Percentiles rank a stretch among this genome's conserved stretches.
Evolutionary conservation across 1,284 basidiomycete genomes (phyloP).

Genomic region (Wallemia hederae): DNA sequence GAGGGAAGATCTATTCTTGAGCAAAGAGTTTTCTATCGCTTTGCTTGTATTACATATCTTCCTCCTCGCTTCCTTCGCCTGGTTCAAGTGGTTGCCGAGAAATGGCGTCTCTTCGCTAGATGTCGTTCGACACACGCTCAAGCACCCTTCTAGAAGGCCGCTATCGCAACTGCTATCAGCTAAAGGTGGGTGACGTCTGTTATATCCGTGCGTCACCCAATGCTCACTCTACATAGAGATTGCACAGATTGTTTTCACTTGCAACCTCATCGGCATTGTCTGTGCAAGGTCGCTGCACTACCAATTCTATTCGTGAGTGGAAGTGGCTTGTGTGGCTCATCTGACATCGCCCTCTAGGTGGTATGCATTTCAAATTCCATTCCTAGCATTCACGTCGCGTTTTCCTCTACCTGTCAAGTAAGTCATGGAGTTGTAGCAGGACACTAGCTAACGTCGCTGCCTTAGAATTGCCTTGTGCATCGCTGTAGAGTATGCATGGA

Average conservation of each 20-base stretch:
- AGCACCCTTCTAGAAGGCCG: not conserved
- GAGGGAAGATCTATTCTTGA: slow-evolving; percentile 41
- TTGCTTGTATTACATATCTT: slow-evolving; percentile 38
- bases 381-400: slow-evolving; percentile 43
- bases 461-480: slow-evolving; percentile 30
- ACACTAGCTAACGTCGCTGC: slow-evolving; percentile 1
- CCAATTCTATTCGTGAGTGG: slow-evolving; percentile 84
- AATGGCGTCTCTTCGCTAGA: slow-evolving; percentile 20
- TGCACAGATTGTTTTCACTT: slow-evolving; percentile 53
- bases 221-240: slow-evolving; percentile 27
- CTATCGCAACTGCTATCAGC: not conserved
- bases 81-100: slow-evolving; percentile 23
- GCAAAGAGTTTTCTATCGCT: slow-evolving; percentile 26
- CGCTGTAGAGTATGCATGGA: slow-evolving; percentile 59
- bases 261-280: slow-evolving; percentile 67
- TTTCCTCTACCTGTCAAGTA: slow-evolving; percentile 35
- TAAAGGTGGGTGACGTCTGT: not conserved
- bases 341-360: not conserved
- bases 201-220: not conserved
- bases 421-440: slow-evolving; percentile 10
- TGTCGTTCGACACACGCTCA: not conserved
- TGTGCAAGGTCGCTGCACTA: slow-evolving; percentile 93
- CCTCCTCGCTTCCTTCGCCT: slow-evolving; percentile 33
- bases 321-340: not conserved
- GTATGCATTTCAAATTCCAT: slow-evolving; percentile 82